Conservation (phyloP, 345 rosid species). For the Iberis pinnata region DNA sequence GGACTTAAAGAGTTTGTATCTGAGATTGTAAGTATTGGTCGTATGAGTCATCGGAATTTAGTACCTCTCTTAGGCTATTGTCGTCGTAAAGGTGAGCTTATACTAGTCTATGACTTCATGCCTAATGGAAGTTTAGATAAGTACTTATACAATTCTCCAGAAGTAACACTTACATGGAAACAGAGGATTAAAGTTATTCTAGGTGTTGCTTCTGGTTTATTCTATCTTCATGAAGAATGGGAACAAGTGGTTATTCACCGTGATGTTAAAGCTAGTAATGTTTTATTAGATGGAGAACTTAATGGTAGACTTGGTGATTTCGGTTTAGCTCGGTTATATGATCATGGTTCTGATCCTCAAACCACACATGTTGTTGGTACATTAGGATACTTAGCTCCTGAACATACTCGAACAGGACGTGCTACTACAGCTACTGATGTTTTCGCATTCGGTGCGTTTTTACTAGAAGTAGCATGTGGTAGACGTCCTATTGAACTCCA, state of each 20-base stretch:
- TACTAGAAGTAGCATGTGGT: conserved; percentile 73
- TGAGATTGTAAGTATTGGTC: conserved; percentile 79
- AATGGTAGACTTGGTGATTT: conserved; percentile 89
- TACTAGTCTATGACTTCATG: conserved; percentile 86
- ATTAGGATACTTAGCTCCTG: conserved; percentile 88
- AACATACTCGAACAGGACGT: conserved; percentile 72
- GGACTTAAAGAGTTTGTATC: conserved; percentile 81
- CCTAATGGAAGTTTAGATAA: conserved; percentile 85
- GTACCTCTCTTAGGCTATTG: conserved; percentile 88
- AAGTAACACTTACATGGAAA: conserved; percentile 54
- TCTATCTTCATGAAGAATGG: conserved; percentile 84
- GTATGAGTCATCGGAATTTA: conserved; percentile 81
- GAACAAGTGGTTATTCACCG: conserved; percentile 85
- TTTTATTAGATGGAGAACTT: conserved; percentile 60
- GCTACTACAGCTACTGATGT: conserved; percentile 68
- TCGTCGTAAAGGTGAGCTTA: conserved; percentile 54
- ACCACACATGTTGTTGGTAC: conserved; percentile 90
- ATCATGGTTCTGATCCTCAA: conserved; percentile 69
- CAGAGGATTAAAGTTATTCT: conserved; percentile 64
- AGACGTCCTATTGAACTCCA: conserved; percentile 71
- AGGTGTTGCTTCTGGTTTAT: conserved; percentile 72
- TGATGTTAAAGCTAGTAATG: conserved; percentile 83
- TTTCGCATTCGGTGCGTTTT: conserved; percentile 84
- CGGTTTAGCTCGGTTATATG: conserved; percentile 78
- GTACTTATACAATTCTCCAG: conserved; percentile 52